Evolutionary conservation across 352 stramenopile genomes (phyloP).

Genomic region (Phytopythium helicoides): DNA sequence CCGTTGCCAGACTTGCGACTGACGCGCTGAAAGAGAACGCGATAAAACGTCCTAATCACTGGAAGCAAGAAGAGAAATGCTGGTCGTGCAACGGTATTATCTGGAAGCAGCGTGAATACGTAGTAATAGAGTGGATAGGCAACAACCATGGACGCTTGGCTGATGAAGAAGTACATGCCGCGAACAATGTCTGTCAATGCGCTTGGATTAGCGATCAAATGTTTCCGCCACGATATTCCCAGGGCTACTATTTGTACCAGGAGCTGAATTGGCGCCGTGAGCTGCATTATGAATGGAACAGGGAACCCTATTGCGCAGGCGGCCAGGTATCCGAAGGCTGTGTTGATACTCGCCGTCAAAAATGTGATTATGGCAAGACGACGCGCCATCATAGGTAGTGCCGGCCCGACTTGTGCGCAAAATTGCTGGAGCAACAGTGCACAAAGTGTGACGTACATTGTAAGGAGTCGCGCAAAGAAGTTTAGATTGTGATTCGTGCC

Average conservation of each 20-base stretch:
- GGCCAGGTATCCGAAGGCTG: constrained; percentile 1
- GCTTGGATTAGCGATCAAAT: constrained; percentile 5
- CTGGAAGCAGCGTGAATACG: constrained; percentile 14
- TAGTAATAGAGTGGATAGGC: constrained; percentile 18
- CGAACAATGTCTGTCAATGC: too few species aligned
- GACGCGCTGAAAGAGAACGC: constrained; percentile 15
- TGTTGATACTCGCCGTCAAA: too few species aligned
- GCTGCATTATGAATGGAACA: constrained; percentile 13
- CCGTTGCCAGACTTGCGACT: constrained; percentile 17
- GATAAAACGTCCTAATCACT: constrained; percentile 29
- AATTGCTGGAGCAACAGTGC: not conserved
- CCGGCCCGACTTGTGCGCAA: too few species aligned
- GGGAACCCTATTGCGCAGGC: constrained; percentile 11
- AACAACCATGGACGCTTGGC: constrained; percentile 14
- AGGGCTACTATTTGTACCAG: constrained; percentile 5
- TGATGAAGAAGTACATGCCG: constrained; percentile 4
- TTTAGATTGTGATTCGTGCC: constrained; percentile 8
- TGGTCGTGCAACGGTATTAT: not conserved
- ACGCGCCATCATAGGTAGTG: too few species aligned
- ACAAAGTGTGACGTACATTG: not conserved
- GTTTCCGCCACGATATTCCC: too few species aligned
- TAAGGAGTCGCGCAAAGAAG: constrained; percentile 17
- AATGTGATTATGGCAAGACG: too few species aligned
- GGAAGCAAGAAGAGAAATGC: constrained; percentile 22
- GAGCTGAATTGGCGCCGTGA: constrained; percentile 10